Conservation (phyloP, 2,329 filamentous ascomycete species). For the Mariannaea elegans region DNA sequence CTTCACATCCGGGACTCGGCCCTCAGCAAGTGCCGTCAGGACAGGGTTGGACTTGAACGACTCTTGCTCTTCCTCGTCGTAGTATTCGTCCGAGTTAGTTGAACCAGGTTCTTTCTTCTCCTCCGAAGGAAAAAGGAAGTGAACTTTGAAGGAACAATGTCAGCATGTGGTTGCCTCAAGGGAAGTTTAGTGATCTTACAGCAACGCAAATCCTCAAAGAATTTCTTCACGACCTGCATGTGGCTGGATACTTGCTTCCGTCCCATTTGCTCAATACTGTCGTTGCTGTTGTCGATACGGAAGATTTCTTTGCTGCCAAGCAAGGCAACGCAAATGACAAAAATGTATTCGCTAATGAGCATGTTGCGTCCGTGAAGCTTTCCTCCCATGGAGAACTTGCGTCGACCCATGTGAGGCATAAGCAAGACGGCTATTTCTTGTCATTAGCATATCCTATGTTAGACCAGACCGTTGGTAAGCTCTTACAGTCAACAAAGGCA, state of each 20-base stretch:
- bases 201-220: conserved; percentile 68
- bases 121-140: conserved; percentile 67
- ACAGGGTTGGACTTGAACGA: conserved; percentile 73
- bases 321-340: conserved; percentile 49
- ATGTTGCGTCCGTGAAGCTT: conserved; percentile 74
- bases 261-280: conserved; percentile 57
- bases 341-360: conserved; percentile 75
- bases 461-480: not conserved
- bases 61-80: conserved; percentile 53
- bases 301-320: conserved; percentile 55
- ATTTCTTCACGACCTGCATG: conserved; percentile 75
- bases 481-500: conserved; percentile 73
- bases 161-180: conserved; percentile 4
- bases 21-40: conserved; percentile 67
- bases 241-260: conserved; percentile 76
- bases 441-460: conserved; percentile 30
- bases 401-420: conserved; percentile 72
- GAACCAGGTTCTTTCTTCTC: conserved; percentile 66
- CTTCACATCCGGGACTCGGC: conserved; percentile 64
- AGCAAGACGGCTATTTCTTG: conserved; percentile 64
- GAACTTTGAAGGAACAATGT: conserved; percentile 52
- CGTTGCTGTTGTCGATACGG: conserved; percentile 54
- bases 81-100: conserved; percentile 67
- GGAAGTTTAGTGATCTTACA: conserved; percentile 58
- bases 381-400: conserved; percentile 71